phyloP scores from a whole-genome alignment of 179 eudicot genomes.

The Heliamphora ciliata region DNA sequence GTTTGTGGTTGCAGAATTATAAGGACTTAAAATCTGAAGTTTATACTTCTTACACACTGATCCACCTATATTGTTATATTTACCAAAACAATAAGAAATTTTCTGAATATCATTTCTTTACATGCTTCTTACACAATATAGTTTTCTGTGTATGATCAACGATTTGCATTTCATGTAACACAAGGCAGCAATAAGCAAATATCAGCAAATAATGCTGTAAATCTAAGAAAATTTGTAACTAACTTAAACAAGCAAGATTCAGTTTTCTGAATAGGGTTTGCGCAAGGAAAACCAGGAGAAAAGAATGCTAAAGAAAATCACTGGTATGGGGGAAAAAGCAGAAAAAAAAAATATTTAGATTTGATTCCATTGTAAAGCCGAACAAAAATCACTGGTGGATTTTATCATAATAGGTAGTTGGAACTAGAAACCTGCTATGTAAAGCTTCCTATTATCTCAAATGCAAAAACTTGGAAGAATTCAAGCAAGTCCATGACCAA shows the following conservation, averaged over 20 bases:
- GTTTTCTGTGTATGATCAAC: not conserved
- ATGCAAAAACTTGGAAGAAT: conserved; percentile 44
- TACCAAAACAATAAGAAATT: not conserved
- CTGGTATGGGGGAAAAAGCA: no score
- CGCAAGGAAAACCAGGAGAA: not conserved
- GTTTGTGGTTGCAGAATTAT: no score
- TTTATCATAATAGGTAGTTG: no score
- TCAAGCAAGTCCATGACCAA: conserved; percentile 60
- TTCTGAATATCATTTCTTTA: not conserved
- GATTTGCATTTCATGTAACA: conserved; percentile 8
- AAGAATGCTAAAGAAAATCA: not conserved
- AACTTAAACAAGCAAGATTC: not conserved
- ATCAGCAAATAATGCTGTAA: not conserved
- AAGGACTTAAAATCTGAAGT: no score
- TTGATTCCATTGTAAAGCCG: no score
- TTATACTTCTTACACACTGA: not conserved
- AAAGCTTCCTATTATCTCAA: not conserved
- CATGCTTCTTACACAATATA: not conserved
- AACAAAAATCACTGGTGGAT: no score
- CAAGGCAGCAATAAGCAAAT: not conserved
- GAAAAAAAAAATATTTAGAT: no score
- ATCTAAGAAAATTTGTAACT: not conserved
- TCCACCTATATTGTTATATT: not conserved
- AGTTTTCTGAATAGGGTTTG: not conserved
- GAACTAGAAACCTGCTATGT: no score